phyloP scores from a whole-genome alignment of 768 basidiomycete species.

The Tricholomella constricta region DNA sequence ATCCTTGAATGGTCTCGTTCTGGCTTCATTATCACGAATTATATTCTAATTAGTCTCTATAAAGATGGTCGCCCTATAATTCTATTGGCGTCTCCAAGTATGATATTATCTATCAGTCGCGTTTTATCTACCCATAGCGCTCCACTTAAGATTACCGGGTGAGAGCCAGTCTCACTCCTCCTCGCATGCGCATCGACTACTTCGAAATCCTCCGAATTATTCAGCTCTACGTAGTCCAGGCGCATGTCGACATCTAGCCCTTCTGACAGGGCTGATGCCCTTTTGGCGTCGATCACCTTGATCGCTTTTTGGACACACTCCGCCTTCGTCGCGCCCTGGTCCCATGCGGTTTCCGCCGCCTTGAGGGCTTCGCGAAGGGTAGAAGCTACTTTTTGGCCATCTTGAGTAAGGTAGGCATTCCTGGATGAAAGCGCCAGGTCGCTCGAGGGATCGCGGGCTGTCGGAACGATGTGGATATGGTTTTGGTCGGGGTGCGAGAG shows the following conservation, averaged over 20 bases:
- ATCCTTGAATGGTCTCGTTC: too few species aligned
- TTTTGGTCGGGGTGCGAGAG: slow-evolving; percentile 72
- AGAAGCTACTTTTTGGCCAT: slow-evolving; percentile 68
- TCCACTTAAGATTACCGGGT: slow-evolving; percentile 74
- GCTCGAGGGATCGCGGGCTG: slow-evolving; percentile 64
- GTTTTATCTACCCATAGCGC: slow-evolving; percentile 87
- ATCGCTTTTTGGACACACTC: slow-evolving; percentile 49
- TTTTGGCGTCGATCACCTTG: slow-evolving; percentile 37
- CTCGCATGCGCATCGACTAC: slow-evolving; percentile 41
- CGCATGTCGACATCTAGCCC: slow-evolving; percentile 52
- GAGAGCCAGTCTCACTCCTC: slow-evolving; percentile 27
- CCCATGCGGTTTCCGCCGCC: slow-evolving; percentile 59
- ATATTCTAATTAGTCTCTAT: too few species aligned
- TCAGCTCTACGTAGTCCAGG: slow-evolving; percentile 89
- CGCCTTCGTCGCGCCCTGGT: slow-evolving; percentile 46
- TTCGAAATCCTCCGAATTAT: slow-evolving; percentile 77
- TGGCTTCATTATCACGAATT: too few species aligned
- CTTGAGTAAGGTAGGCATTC: slow-evolving; percentile 74
- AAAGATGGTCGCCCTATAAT: slow-evolving; percentile 32
- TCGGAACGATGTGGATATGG: slow-evolving; percentile 86
- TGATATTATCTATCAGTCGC: slow-evolving; percentile 89
- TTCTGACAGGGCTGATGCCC: slow-evolving; percentile 29
- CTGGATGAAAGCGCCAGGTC: slow-evolving; percentile 89
- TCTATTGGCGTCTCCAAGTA: slow-evolving; percentile 56
- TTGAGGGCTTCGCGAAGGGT: slow-evolving; percentile 70